A percentile compares a stretch with the other conserved stretches of the same genome.
Conservation (phyloP, 2,329 filamentous ascomycete genomes). For the Aspergillus tubingensis region DNA sequence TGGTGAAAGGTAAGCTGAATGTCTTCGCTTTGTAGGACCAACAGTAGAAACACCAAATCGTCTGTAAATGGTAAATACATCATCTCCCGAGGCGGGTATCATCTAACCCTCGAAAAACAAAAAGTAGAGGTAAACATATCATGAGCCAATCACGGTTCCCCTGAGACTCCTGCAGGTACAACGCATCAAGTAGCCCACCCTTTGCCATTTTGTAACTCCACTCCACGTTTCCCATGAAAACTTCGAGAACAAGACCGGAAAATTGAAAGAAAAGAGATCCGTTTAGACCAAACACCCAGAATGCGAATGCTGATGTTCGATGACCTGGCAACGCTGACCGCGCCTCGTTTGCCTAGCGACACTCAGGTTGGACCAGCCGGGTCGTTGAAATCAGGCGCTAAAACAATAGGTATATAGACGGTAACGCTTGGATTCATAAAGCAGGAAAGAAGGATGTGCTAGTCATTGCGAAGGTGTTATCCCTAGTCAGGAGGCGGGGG, state of each 20-base stretch:
- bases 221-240: slow-evolving; percentile 9
- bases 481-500: slow-evolving; percentile 22
- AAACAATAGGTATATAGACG: slow-evolving; percentile 13
- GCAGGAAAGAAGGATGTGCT: slow-evolving; percentile 16
- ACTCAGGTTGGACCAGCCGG: slow-evolving; percentile 1
- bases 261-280: slow-evolving; percentile 8
- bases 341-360: slow-evolving; percentile 5
- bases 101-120: slow-evolving; percentile 15
- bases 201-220: slow-evolving; percentile 21
- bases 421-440: slow-evolving; percentile 17
- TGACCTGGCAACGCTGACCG: slow-evolving; percentile 9
- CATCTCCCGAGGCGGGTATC: slow-evolving; percentile 22
- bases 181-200: slow-evolving; percentile 10
- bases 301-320: slow-evolving; percentile 22
- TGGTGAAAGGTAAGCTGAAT: not conserved
- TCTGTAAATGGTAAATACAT: slow-evolving; percentile 19
- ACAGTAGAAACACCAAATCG: slow-evolving; percentile 5
- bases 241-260: slow-evolving; percentile 12
- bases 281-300: slow-evolving; percentile 21
- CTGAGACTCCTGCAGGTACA: slow-evolving; percentile 18
- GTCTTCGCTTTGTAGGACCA: not conserved
- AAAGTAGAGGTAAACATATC: slow-evolving; percentile 1
- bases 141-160: not conserved
- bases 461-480: slow-evolving; percentile 12
- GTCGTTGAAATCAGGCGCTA: slow-evolving; percentile 5